Base-by-base conservation (phyloP, 768 basidiomycete genomes). In the Xerocomellus amylosporus region DNA sequence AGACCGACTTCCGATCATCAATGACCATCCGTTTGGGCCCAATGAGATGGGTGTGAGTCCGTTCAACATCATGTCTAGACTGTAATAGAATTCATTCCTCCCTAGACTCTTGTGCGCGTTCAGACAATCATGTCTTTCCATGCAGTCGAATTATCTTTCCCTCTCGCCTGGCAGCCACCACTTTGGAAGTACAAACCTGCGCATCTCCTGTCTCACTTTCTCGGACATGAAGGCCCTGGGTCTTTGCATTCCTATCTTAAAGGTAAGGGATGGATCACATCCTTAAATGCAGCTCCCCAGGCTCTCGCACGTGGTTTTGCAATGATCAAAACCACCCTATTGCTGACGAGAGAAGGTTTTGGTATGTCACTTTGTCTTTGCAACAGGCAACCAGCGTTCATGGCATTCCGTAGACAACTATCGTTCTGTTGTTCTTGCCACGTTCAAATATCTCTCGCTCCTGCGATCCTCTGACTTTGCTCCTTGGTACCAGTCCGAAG, bases 171-270 rank as follows among this genome's bases (percentile, higher is more conserved):
- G 73, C 80, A 94, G 74, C 74, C 87, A 52, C 80, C 80, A 52
- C 70, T 84, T 63, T 83, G 92, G 90, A 80, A 84, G 62, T 75
- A 85, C 69, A 89, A 95, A 72, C 93, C 95, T 5, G 82, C 77
- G 6, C 70, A 81, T 51, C 88, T 91, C 69, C 66, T 98, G 22
- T 78, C 84, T 4, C 90, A 94, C 65, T 85, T 96, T 64, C 72
- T 93, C 31, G 94, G 94, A 0, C 93, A 98, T 65, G 94, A 98
- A 73, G 94, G 94, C 2, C 85, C 87, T 34, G 96, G 96, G 2
- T 98, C 96, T 1, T 73, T 98, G 30, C 80, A 90, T 62, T 91
- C 93, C 1, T 93, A 93, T 68, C 78, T 99, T 53, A 98, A 96
- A 74, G 77, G 79, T 57, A 88, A 87, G 64, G 90, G 92, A 3